phyloP scores from a whole-genome alignment of 208 protist genomes.

The Trypanosoma avium region DNA sequence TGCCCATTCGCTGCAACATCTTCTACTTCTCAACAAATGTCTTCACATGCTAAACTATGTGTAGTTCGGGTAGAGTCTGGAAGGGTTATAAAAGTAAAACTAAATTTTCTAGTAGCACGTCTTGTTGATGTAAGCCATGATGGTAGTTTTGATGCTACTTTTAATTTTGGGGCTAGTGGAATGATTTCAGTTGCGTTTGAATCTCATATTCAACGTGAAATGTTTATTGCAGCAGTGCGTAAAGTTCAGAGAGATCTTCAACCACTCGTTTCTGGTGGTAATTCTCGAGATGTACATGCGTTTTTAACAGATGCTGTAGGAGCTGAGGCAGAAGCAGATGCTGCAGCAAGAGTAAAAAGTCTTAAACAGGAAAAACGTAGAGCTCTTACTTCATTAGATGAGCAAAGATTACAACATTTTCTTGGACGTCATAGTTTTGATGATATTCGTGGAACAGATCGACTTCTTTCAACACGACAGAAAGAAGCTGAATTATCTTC shows the following conservation, averaged over 20 bases:
- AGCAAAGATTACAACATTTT: conserved; percentile 71
- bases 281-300: conserved; percentile 32
- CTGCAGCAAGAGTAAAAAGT: conserved; percentile 67
- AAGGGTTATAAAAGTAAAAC: conserved; percentile 62
- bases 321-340: conserved; percentile 59
- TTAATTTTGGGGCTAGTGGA: conserved; percentile 82
- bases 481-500: conserved; percentile 73
- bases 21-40: conserved; percentile 2
- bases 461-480: conserved; percentile 60
- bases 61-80: conserved; percentile 16
- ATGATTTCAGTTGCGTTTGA: conserved; percentile 83
- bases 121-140: conserved; percentile 70
- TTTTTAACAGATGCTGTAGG: conserved; percentile 60
- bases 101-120: conserved; percentile 67
- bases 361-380: conserved; percentile 64
- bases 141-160: conserved; percentile 78
- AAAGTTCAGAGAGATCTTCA: conserved; percentile 43
- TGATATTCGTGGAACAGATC: conserved; percentile 72
- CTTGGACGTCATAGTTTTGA: conserved; percentile 57
- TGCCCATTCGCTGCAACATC: conserved; percentile 36
- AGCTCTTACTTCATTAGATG: conserved; percentile 72
- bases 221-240: conserved; percentile 76
- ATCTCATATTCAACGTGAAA: conserved; percentile 88
- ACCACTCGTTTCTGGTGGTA: conserved; percentile 4
- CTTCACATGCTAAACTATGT: conserved; percentile 17